Evolutionary conservation across 768 basidiomycete species (phyloP), one percentile per base, ranked within the genome.

Genomic region (Suillus sp.): DNA sequence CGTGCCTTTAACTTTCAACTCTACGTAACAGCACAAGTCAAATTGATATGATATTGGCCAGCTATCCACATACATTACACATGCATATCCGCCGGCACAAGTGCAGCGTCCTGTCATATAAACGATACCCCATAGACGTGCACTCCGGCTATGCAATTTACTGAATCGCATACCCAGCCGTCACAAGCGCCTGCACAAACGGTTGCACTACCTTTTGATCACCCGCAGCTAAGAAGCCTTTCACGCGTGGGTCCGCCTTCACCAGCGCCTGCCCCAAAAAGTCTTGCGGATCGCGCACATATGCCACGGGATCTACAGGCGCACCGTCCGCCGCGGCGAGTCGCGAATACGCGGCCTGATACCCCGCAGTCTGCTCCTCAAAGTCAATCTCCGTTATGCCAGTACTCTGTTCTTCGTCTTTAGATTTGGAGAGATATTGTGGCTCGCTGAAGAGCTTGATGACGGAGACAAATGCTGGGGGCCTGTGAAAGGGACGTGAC

Each of bases 321-420:
- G 74, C 74, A 1, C 75, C 77, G 67, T 92, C 91, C 1, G 90
- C 89, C 1, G 96, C 92, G 0, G 95, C 96, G 20, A 98, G 83
- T 40, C 91, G 86, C 59, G 95, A 95, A 78, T 96, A 99, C 4
- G 94, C 92, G 0, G 94, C 93, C 71, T 99, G 97, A 76, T 98
- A 98, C 1, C 95, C 93, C 7, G 90, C 90, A 2, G 84, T 83
- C 72, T 92, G 91, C 71, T 98, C 96, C 71, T 98, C 96, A 65
- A 87, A 88, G 72, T 98, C 96, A 53, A 97, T 86, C 59, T 85
- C 86, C 1, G 91, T 92, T 40, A 93, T 71, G 0, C 85, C 86
- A 0, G 80, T 79, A 9, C 81, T 73, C 54, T 87, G 85, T n/a
- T 87, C 79, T 4, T 75, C 64, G 32, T 80, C 59, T 71, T 75